Base-by-base conservation (phyloP, 1,139 yeast genomes). In the Yamadazyma mexicana region DNA sequence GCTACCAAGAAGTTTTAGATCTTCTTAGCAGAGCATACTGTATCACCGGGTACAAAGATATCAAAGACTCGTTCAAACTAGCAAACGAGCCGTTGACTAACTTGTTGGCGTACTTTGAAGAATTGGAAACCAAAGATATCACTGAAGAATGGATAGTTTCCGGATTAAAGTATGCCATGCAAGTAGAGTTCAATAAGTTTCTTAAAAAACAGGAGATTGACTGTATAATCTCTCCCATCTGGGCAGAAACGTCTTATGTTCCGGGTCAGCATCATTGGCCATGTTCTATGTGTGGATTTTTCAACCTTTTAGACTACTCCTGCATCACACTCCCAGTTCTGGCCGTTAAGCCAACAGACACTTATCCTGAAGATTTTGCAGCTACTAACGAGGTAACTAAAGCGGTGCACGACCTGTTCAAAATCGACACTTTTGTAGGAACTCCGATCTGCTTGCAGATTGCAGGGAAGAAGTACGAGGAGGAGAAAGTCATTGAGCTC, bases 221-320 rank as follows among this genome's bases (percentile, higher is more conserved):
- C 51, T 77, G 80, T 51, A 67, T 84, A 38, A 59, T 84, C 34
- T 67, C 81, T 29, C 91, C 91, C 35, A 70, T 78, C 2, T 78
- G 79, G 55, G 74, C 75, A 40, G 82, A 82, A 39, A 81, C 79
- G 34, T 86, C 89, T 4, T 84, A 85, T 16, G 72, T 69, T 29
- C 76, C 79, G 11, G 79, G 77, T 24, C 74, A 38, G 71, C 81
- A 20, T 16, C 31, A 34, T 8, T 73, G 72, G 55, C 78, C 79
- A 58, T 81, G 87, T 86, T 80, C 84, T 3, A 81, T 80, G 62
- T 77, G 85, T 5, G 59, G 83, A 1, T 67, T 81, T 46, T 82
- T 79, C 71, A 80, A 80, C 55, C 51, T 79, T 35, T 55, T 79
- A 45, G 85, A 80, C 52, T 65, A 73, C 49, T 81, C 85, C 23